Conservation (phyloP, 2,329 filamentous ascomycete species). For the Colletotrichum musae region DNA sequence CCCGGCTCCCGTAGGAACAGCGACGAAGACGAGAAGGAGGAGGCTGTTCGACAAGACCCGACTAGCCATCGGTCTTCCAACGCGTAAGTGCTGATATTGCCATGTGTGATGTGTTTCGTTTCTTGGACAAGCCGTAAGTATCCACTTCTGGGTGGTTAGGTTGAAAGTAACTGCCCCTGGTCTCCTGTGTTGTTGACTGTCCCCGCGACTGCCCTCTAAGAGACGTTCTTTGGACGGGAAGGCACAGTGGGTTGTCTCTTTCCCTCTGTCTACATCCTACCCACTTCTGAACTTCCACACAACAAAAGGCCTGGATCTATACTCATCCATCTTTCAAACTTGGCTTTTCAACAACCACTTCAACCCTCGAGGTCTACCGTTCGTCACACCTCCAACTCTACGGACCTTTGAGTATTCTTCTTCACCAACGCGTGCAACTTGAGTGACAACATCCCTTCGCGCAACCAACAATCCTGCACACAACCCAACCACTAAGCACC, state of each 20-base stretch:
- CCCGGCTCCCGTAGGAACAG: constrained; percentile 91
- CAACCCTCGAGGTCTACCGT: background rate
- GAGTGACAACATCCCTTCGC: constrained; percentile 6
- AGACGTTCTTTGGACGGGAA: background rate
- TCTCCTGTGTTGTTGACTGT: background rate
- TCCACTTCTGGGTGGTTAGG: background rate
- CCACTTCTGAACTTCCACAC: background rate
- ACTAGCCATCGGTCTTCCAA: constrained; percentile 81
- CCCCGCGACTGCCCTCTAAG: background rate
- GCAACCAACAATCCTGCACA: background rate
- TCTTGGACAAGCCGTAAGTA: constrained; percentile 38
- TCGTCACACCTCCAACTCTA: background rate
- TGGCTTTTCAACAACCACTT: background rate
- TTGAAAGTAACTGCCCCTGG: background rate
- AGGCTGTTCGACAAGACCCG: constrained; percentile 77
- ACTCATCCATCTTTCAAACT: constrained; percentile 1
- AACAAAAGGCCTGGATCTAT: background rate
- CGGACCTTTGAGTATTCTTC: background rate
- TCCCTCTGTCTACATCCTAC: background rate
- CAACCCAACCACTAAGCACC: background rate
- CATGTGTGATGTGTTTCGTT: background rate
- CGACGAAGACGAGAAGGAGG: constrained; percentile 89
- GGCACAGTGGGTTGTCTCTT: constrained; percentile 1
- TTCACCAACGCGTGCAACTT: background rate
- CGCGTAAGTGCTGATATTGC: constrained; percentile 74